Base-by-base conservation (phyloP, 2,329 filamentous ascomycete genomes). In the Ophiobolus disseminans region DNA sequence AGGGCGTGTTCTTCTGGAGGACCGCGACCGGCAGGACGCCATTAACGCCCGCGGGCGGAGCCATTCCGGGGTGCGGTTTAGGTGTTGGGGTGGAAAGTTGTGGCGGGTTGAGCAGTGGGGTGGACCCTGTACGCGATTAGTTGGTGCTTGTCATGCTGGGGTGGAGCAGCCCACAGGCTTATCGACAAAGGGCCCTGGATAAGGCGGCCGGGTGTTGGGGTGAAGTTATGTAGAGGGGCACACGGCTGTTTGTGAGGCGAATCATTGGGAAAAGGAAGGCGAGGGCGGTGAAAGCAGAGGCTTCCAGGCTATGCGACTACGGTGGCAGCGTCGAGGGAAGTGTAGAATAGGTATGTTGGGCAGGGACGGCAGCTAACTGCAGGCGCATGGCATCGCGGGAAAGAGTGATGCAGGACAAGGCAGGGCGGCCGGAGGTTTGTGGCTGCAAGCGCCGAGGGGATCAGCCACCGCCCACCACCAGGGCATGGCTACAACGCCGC, bases 21-120 rank as follows among this genome's bases (percentile, higher is more conserved):
- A 70, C 65, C 5, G 63, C 55, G 43, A 68, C 69, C 40, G 72
- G 72, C 48, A 75, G 60, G 48, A 75, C 65, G 57, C 73, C 73
- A 56, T 74, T 75, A 54, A 65, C 60, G 43, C 60, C 68, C 4
- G 62, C 53, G 36, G 58, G 66, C 13, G 68, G 68, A 25, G 63
- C 60, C 68, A 70, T 73, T 39, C 30, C n/a, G 14, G 22, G 25
- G 47, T 19, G 37, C 13, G 5, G 30, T 36, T 39, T 17, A 11
- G n/a, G 39, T 26, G 44, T 23, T 37, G 31, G 17, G 6, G 31
- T 22, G 40, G 7, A n/a, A 26, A 16, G 36, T 25, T 22, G 36
- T 26, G 11, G 36, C 26, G 3, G 21, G 30, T 11, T 10, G 5
- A 31, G 4, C 10, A 14, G 16, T 4, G 28, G 16, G 5, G 28